Conservation (phyloP, 192 early-diverging fungal genomes). For the Backusella parvicylindrica region DNA sequence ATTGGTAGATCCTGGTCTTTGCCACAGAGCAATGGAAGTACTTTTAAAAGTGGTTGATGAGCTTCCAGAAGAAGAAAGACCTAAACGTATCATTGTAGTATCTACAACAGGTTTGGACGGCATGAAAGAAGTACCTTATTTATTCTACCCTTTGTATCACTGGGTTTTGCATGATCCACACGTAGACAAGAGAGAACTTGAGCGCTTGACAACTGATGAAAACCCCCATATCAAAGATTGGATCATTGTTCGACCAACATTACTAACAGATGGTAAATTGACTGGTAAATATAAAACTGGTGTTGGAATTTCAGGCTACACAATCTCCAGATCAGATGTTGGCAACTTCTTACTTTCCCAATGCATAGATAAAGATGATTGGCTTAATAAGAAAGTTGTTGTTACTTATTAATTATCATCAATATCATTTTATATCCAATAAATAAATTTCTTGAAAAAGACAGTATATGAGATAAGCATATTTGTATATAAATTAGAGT, state of each 20-base stretch:
- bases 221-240: conserved; percentile 7
- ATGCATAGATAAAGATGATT: conserved; percentile 36
- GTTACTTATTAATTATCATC: conserved; percentile 7
- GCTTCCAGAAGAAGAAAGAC: background rate
- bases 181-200: conserved; percentile 12
- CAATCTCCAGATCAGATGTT: conserved; percentile 43
- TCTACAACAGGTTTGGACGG: conserved; percentile 8
- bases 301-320: conserved; percentile 36
- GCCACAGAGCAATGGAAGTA: background rate
- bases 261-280: conserved; percentile 35
- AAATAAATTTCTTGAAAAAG: no score
- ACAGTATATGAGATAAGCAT: no score
- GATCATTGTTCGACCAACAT: conserved; percentile 43
- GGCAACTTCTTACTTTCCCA: conserved; percentile 43
- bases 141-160: background rate
- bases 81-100: conserved; percentile 3
- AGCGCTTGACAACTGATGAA: background rate
- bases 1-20: conserved; percentile 15
- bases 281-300: conserved; percentile 36
- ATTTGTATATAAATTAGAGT: background rate
- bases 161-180: conserved; percentile 8
- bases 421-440: background rate
- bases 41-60: background rate
- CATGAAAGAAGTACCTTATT: conserved; percentile 9
- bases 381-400: conserved; percentile 24